Percentiles rank a stretch among this genome's conserved stretches.
phyloP scores from a whole-genome alignment of 73 alveolate genomes.

The Symbiodinium pilosum region DNA sequence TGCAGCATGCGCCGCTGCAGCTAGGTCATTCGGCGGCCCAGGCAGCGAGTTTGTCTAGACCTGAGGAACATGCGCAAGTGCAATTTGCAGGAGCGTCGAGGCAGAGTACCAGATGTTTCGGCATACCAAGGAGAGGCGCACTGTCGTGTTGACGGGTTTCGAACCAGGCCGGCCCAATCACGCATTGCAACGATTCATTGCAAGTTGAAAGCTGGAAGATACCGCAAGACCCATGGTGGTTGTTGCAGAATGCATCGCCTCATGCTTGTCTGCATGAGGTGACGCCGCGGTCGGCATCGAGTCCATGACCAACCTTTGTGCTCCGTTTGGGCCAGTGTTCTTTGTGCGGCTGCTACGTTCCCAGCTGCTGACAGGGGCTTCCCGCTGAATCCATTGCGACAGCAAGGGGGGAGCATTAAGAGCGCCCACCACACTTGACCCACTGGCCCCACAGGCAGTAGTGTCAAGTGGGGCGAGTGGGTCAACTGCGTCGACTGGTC shows the following conservation, averaged over 20 bases:
- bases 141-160: constrained; percentile 49
- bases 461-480: too few species aligned
- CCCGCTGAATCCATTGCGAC: neutral
- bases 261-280: neutral
- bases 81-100: too few species aligned
- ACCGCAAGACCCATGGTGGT: too few species aligned
- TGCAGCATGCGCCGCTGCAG: too few species aligned
- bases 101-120: neutral
- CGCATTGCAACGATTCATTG: neutral
- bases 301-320: constrained; percentile 1
- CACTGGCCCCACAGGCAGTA: too few species aligned
- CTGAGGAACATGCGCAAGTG: too few species aligned
- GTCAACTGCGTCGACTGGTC: too few species aligned
- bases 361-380: neutral
- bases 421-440: too few species aligned
- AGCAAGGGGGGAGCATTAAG: too few species aligned
- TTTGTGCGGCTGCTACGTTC: constrained; percentile 36
- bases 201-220: neutral
- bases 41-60: constrained; percentile 54
- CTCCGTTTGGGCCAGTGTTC: constrained; percentile 29
- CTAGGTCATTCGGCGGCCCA: constrained; percentile 75
- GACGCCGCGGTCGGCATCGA: constrained; percentile 28
- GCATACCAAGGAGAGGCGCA: constrained; percentile 28
- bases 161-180: neutral
- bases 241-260: neutral